Evolutionary conservation across 148 eudicot genomes (phyloP), one percentile per base, ranked within the genome.

Genomic region (Heliamphora exappendiculata): DNA sequence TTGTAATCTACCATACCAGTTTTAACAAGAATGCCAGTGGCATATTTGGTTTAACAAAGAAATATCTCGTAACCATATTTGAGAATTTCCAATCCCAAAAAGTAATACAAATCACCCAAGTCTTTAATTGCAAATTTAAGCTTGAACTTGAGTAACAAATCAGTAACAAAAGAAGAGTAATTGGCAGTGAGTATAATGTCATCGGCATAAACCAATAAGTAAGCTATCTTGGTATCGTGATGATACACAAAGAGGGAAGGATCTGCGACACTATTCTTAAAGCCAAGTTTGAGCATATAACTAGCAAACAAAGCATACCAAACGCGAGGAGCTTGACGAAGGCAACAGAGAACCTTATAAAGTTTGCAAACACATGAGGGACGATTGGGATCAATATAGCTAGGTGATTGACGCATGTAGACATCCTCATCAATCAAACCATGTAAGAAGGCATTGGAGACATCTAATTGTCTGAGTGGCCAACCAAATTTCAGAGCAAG

Each of bases 261-360:
- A 22, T 75, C 71, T 0, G 62, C 19, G 0, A 29, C 7, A 31
- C 7, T 24, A 1, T 29, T n/a, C 1, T 0, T 1, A 65, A 75
- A 75, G 0, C 54, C 72, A 1, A 45, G 5, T 1, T 6, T 7
- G 12, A 19, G 7, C 5, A 50, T 12, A n/a, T n/a, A n/a, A n/a
- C n/a, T n/a, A n/a, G n/a, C n/a, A n/a, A n/a, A n/a, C n/a, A n/a
- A n/a, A n/a, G n/a, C n/a, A n/a, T n/a, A n/a, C n/a, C n/a, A n/a
- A n/a, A n/a, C n/a, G n/a, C n/a, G n/a, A n/a, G 34, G 62, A 1
- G 78, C 62, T 34, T 75, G 45, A 17, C n/a, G 17, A 11, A 75
- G 47, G 0, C 71, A 57, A 64, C 65, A 64, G 2, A 75, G 19
- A 7, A 44, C 51, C 33, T 75, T 75, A n/a, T 10, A 29, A 3